Base-by-base conservation (phyloP, 305 asterid species). In the Fraxinus dipetala region DNA sequence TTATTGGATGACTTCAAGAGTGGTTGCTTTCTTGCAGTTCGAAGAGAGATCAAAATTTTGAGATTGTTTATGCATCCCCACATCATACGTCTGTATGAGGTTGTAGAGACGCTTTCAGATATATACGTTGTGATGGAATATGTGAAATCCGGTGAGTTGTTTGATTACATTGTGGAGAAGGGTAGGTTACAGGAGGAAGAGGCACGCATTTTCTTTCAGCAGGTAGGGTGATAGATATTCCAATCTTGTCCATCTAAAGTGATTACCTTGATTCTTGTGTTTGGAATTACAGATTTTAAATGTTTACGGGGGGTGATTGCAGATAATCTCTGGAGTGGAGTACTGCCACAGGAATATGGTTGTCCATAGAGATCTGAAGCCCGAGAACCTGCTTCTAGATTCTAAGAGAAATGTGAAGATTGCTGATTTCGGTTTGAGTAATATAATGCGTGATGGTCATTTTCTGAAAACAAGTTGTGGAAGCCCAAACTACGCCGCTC, bases 311-410 rank as follows among this genome's bases (percentile, higher is more conserved):
- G 85, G 89, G 69, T 85, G 48, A 51, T 69, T 86, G 85, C 92
- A 95, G 99, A 95, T 95, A 83, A 92, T 95, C 86, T 94, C 99
- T 82, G 98, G 99, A 73, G 99, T 94, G 59, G 97, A 95, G 87
- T 95, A 94, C 85, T 94, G 99, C 95, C 99, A 94, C 65, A 89
- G 98, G 85, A 95, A 95, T 87, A 95, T 95, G 99, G 96, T 95
- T 82, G 98, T 92, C 84, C 98, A 95, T 84, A 87, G 98, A 86
- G 99, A 95, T 80, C 90, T 95, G 86, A 95, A 94, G 88, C 99
- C 98, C 1, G 98, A 95, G 87, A 95, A 95, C 87, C 87, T 95
- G 87, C 98, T 95, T 80, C 81, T 95, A 85, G 97, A 95, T 91
- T 89, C 98, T 67, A 93, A 92, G 84, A 88, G 87, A 77, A 93